phyloP scores from a whole-genome alignment of 1,284 basidiomycete species.

The Leccinum griseonigrum region DNA sequence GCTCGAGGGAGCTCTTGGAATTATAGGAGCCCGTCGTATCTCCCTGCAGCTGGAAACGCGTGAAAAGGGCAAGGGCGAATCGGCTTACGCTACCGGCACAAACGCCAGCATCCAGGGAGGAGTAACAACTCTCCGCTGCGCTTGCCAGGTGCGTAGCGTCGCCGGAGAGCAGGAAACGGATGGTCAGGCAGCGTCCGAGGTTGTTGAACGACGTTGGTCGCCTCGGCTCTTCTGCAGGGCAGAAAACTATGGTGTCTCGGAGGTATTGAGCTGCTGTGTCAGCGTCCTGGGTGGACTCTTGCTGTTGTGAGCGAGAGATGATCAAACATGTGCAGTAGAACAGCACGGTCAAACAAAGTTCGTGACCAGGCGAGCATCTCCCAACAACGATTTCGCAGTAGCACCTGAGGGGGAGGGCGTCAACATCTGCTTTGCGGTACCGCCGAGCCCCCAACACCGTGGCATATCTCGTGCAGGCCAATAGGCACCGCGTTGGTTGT shows the following conservation, averaged over 20 bases:
- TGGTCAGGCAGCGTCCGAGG: slow-evolving; percentile 12
- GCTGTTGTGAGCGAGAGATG: slow-evolving; percentile 14
- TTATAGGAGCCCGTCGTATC: slow-evolving; percentile 11
- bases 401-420: slow-evolving; percentile 17
- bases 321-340: slow-evolving; percentile 14
- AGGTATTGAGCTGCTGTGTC: slow-evolving; percentile 14
- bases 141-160: slow-evolving; percentile 12
- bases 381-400: slow-evolving; percentile 8
- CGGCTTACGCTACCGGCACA: slow-evolving; percentile 7
- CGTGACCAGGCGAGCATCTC: slow-evolving; percentile 9
- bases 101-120: not conserved
- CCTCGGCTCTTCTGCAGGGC: slow-evolving; percentile 1
- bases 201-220: slow-evolving; percentile 2
- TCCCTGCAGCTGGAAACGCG: slow-evolving; percentile 21
- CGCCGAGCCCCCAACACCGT: slow-evolving; percentile 11
- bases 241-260: slow-evolving; percentile 6
- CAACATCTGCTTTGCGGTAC: slow-evolving; percentile 7
- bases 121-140: slow-evolving; percentile 17
- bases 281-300: slow-evolving; percentile 11
- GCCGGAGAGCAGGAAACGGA: slow-evolving; percentile 17
- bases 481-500: slow-evolving; percentile 6
- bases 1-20: slow-evolving; percentile 11
- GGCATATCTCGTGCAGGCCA: slow-evolving; percentile 11
- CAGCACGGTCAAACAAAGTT: slow-evolving; percentile 3
- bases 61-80: slow-evolving; percentile 17